phyloP scores from a whole-genome alignment of 768 basidiomycete species.

The Tulasnella sp. region DNA sequence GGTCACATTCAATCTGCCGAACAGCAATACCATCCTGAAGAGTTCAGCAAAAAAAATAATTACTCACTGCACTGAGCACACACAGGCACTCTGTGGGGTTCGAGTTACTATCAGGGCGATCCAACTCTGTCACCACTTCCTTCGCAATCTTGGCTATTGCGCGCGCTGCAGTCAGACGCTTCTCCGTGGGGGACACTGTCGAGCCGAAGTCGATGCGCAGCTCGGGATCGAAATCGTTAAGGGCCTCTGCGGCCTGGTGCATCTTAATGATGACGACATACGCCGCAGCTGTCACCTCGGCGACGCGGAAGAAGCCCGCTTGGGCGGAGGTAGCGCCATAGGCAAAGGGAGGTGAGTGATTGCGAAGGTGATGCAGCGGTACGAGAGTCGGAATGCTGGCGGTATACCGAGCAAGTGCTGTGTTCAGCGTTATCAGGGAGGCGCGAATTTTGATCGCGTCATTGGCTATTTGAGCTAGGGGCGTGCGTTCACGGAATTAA shows the following conservation, averaged over 20 bases:
- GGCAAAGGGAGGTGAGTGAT: background rate
- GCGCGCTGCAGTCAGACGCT: constrained; percentile 6
- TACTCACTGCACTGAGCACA: constrained; percentile 6
- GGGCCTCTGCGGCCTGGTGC: constrained; percentile 11
- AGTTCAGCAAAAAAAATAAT: background rate
- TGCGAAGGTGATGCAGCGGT: background rate
- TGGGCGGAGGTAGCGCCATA: background rate
- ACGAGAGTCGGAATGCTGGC: background rate
- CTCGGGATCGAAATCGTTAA: constrained; percentile 6
- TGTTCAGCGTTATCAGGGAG: constrained; percentile 1
- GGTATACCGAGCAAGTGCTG: constrained; percentile 4
- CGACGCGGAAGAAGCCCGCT: constrained; percentile 1
- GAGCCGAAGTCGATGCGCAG: background rate
- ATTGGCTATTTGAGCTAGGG: background rate
- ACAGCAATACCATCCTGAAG: background rate
- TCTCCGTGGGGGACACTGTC: background rate
- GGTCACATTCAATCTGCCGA: background rate
- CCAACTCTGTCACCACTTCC: constrained; percentile 1
- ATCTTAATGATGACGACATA: constrained; percentile 14
- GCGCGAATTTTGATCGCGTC: background rate
- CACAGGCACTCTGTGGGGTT: constrained; percentile 7
- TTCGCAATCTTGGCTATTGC: background rate
- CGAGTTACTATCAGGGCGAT: background rate
- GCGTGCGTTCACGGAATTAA: background rate
- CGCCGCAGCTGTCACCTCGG: constrained; percentile 2